Evolutionary conservation across 495 filamentous ascomycete species (phyloP).

Genomic region (Lasiosphaeriaceae sp.): DNA sequence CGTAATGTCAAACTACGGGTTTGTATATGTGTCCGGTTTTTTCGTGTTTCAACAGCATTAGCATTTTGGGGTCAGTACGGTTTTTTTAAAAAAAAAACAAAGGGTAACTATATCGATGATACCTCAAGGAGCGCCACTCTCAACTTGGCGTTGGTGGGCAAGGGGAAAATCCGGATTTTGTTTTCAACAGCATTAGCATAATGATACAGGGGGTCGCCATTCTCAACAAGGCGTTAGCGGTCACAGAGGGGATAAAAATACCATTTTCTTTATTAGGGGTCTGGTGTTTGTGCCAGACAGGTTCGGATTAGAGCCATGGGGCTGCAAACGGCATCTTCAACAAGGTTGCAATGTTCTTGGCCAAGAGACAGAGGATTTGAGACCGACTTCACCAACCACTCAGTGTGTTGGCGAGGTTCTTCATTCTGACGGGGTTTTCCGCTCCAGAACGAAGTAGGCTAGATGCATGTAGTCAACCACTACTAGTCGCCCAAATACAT

Average conservation of each 20-base stretch:
- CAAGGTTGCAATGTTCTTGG: slow-evolving; percentile 20
- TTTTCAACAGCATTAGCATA: slow-evolving; percentile 34
- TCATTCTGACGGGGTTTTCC: no score
- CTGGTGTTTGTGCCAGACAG: background rate
- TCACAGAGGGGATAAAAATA: slow-evolving; percentile 16
- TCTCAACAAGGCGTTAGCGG: slow-evolving; percentile 33
- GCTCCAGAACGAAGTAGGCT: background rate
- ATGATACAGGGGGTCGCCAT: slow-evolving; percentile 27
- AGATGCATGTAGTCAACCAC: background rate
- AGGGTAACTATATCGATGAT: slow-evolving; percentile 24
- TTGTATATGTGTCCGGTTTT: slow-evolving; percentile 27
- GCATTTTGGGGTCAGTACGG: slow-evolving; percentile 31
- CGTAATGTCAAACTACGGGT: background rate
- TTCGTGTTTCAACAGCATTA: slow-evolving; percentile 35
- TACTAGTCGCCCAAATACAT: background rate
- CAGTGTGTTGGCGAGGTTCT: background rate
- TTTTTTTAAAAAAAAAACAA: slow-evolving; percentile 24
- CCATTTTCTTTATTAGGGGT: slow-evolving; percentile 2
- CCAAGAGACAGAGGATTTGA: slow-evolving; percentile 2
- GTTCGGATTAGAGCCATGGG: background rate
- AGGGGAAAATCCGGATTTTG: slow-evolving; percentile 26
- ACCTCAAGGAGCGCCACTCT: slow-evolving; percentile 31
- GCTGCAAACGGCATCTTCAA: slow-evolving; percentile 21
- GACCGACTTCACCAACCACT: slow-evolving; percentile 20
- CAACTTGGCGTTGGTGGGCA: slow-evolving; percentile 32